These are phyloP conservation scores for Cyberlindnera americana DNA, from an alignment of 805 yeast species.

Conservation along the genomic window DNA sequence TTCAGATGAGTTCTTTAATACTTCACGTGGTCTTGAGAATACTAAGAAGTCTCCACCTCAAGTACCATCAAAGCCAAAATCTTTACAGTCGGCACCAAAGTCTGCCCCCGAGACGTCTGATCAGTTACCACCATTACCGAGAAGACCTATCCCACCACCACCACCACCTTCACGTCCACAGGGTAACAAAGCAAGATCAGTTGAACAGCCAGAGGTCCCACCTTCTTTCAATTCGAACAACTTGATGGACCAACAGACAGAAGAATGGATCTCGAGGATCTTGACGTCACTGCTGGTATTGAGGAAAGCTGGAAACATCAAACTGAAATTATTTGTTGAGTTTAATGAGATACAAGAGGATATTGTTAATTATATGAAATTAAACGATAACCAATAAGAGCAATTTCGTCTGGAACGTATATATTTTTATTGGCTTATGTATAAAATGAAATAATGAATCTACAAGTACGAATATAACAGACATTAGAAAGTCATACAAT, in stretches of 20 bases:
- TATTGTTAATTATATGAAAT: constrained; percentile 17
- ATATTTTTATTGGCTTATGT: no score
- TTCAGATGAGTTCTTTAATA: constrained; percentile 17
- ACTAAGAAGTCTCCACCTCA: constrained; percentile 25
- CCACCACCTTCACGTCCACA: constrained; percentile 25
- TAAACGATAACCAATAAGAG: constrained; percentile 4
- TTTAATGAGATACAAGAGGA: constrained; percentile 25
- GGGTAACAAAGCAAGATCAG: not conserved
- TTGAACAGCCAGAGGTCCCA: not conserved
- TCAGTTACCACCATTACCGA: constrained; percentile 26
- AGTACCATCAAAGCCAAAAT: constrained; percentile 24
- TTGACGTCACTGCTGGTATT: constrained; percentile 25
- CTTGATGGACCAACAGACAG: constrained; percentile 45
- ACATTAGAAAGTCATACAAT: not conserved
- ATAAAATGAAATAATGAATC: no score
- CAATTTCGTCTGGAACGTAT: no score
- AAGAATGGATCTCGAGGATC: constrained; percentile 54
- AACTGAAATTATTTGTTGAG: constrained; percentile 22
- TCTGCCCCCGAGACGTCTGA: constrained; percentile 25
- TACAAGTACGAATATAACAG: not conserved
- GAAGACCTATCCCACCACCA: constrained; percentile 30
- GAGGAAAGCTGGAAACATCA: constrained; percentile 16
- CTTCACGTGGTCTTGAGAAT: constrained; percentile 1
- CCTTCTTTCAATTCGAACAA: constrained; percentile 12
- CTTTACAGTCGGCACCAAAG: constrained; percentile 18